These are phyloP conservation scores for Reticulascus tulasneorum DNA, from an alignment of 2,329 filamentous ascomycete species.

Conservation along the genomic window DNA sequence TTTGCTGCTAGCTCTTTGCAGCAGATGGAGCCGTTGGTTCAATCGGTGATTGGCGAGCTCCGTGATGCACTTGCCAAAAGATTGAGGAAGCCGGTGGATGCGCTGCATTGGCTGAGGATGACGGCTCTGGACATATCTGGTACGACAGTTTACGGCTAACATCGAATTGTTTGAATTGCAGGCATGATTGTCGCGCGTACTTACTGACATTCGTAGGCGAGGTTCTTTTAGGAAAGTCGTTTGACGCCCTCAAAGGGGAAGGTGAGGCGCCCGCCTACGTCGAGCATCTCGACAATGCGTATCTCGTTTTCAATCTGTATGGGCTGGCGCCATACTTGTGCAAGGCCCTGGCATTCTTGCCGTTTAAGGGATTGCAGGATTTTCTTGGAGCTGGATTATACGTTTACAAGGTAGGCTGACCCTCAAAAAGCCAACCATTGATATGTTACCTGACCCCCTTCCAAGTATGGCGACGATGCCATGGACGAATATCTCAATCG, in stretches of 20 bases:
- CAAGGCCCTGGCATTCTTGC: conserved; percentile 5
- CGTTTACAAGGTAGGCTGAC: conserved; percentile 8
- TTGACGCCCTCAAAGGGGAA: conserved; percentile 8
- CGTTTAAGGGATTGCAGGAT: conserved; percentile 7
- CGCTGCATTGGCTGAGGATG: conserved; percentile 15
- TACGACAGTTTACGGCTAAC: not conserved
- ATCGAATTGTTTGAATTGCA: not conserved
- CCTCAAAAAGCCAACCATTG: not conserved
- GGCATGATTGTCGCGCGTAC: too few species aligned
- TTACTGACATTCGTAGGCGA: conserved; percentile 1
- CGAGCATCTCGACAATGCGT: conserved; percentile 14
- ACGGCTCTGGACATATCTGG: conserved; percentile 12
- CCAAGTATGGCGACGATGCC: conserved; percentile 13
- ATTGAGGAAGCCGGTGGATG: conserved; percentile 6
- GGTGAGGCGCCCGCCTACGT: conserved; percentile 10
- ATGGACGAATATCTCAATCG: conserved; percentile 10
- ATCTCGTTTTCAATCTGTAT: conserved; percentile 3
- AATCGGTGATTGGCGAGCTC: conserved; percentile 1
- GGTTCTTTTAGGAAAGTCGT: conserved; percentile 10
- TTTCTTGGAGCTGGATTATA: conserved; percentile 10
- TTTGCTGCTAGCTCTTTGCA: conserved; percentile 9
- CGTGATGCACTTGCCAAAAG: conserved; percentile 1
- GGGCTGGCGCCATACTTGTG: conserved; percentile 4
- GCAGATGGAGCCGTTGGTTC: conserved; percentile 13
- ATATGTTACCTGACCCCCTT: not conserved